Percentiles rank a stretch among this genome's conserved stretches.
These are phyloP conservation scores for Heliamphora pulchella DNA, from an alignment of 179 eudicot genomes.

Conservation along the genomic window DNA sequence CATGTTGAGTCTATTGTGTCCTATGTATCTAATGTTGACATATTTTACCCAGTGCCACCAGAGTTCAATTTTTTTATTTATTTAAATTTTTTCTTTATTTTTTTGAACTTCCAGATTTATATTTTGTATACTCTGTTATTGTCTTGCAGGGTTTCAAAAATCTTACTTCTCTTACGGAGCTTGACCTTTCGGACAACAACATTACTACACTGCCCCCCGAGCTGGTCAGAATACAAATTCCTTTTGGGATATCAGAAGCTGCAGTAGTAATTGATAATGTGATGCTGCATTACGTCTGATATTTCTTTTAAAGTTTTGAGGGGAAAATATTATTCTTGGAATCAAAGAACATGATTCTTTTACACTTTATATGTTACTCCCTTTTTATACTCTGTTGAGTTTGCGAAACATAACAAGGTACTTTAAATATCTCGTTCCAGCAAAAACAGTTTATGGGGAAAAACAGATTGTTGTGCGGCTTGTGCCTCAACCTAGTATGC, in stretches of 20 bases:
- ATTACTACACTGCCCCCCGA: constrained; percentile 67
- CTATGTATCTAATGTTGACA: too few relatives aligned
- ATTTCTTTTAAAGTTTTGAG: background rate
- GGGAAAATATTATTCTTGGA: too few relatives aligned
- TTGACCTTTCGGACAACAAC: constrained; percentile 76
- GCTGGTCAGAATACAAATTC: constrained; percentile 47
- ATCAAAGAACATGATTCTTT: too few relatives aligned
- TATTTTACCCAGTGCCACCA: too few relatives aligned
- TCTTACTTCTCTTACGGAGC: constrained; percentile 68
- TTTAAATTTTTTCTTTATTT: background rate
- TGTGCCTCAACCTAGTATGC: background rate
- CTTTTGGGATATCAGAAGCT: background rate
- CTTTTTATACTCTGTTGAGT: background rate
- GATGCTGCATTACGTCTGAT: background rate
- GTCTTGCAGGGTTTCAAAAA: constrained; percentile 63
- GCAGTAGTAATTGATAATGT: background rate
- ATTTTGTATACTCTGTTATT: background rate
- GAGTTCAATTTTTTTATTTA: background rate
- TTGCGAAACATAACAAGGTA: background rate
- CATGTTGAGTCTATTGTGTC: too few relatives aligned
- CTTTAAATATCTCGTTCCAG: background rate
- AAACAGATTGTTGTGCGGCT: background rate
- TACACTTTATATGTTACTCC: background rate
- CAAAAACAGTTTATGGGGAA: background rate
- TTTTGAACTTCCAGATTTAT: background rate